Evolutionary conservation across 164 flowering plant species (phyloP), one percentile per base, ranked within the genome.

Genomic region (Nelumbo lutea): DNA sequence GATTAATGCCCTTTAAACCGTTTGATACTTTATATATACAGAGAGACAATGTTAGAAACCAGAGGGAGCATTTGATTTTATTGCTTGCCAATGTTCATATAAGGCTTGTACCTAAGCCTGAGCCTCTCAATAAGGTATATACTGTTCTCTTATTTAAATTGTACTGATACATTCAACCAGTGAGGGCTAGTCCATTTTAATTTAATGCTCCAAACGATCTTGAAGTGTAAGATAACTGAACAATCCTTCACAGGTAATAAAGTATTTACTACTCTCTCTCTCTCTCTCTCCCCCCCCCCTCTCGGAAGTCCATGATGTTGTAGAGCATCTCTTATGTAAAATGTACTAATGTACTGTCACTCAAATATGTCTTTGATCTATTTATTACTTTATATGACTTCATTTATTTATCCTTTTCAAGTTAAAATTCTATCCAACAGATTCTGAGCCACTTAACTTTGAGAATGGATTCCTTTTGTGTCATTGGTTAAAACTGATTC

Each of bases 11-110:
- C 9, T 65, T 77, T 72, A 47, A 57, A 63, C 73, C 61, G 10
- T 66, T 70, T 53, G 57, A 53, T 53, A 10, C 14, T 74, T 73
- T 63, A 41, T 70, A 58, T 63, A 14, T 68, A 44, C 92, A 96
- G 99, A 89, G 78, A 79, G 99, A 96, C 82, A 93, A 87, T 79
- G 99, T 96, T 75, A 87, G 96, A 78, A 96, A 96, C 76, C 97
- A 93, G 78, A 83, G 98, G 77, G 99, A 96, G 82, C 88, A 96
- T 79, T 79, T 96, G 77, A 87, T 87, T 71, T 72, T 93, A 77
- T 61, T 96, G 60, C 98, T 96, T 68, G 87, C 98, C 1, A 88
- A 91, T 77, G 81, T 75, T 70, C 99, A 96, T 81, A 87, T 85
- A 79, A 84, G 95, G 77, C 90, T 91, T 59, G 68, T 77, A 13